Base-by-base conservation (phyloP, 2,329 filamentous ascomycete genomes). In the Plenodomus lindquistii region DNA sequence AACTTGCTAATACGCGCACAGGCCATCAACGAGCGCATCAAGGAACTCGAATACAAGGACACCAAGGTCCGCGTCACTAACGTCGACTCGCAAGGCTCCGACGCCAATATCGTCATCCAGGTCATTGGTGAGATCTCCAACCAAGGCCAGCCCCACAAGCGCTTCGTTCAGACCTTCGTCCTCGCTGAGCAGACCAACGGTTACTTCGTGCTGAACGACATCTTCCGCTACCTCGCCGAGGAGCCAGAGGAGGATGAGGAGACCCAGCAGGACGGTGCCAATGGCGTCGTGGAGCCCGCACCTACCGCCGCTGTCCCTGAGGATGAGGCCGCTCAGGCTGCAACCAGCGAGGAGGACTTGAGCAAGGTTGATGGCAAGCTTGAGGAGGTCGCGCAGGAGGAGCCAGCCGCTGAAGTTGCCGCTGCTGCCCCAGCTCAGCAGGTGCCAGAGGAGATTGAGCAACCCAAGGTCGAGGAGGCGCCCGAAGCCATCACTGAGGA, bases 21-120 rank as follows among this genome's bases (percentile, higher is more conserved):
- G 91, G 85, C 85, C 44, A 99, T 99, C 75, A 89, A 93, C 74
- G 91, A 97, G 64, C 91, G 91, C 70, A 96, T 99, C 77, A 91
- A 91, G 78, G 80, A 87, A 59, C 86, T 97, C 57, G 89, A 95
- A 62, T 96, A 96, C 80, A 89, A 96, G 73, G 91, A 97, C 74
- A 95, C 90, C 85, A 99, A 99, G 79, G 93, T 99, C 67, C 91
- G 94, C 71, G 89, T 99, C 63, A 89, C 93, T 74, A 99, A 99
- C 69, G 94, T 99, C 67, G 94, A 99, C 75, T 93, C 92, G 16
- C 93, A 99, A 77, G 87, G 88, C 55, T 97, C 93, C 9, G 88
- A 86, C 73, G 85, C 92, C 54, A 95, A 92, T 77, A 97, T 99
- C 62, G 86, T 99, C 64, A 95, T 99, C 67, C 92, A 96, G 75